phyloP scores from a whole-genome alignment of 192 early-diverging fungal genomes.

The Coemansia sp. region DNA sequence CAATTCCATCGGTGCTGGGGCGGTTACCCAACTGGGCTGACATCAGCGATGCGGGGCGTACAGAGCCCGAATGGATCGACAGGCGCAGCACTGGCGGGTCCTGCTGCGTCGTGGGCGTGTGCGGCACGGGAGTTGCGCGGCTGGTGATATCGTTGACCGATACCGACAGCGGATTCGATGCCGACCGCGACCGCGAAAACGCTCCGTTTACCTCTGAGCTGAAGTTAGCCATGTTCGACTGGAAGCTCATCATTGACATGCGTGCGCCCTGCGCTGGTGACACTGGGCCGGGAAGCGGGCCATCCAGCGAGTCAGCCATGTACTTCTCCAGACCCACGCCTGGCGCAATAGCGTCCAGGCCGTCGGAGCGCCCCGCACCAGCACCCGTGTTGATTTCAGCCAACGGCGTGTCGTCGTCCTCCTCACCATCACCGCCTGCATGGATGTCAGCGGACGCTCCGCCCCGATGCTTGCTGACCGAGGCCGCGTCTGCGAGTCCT shows the following conservation, averaged over 20 bases:
- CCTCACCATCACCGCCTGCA: constrained; percentile 7
- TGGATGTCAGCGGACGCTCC: neutral
- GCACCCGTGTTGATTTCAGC: constrained; percentile 19
- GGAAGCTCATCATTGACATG: constrained; percentile 38
- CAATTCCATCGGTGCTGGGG: constrained; percentile 30
- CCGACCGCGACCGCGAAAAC: constrained; percentile 25
- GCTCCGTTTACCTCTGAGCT: constrained; percentile 6
- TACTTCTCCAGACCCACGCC: constrained; percentile 20
- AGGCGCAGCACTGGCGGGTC: constrained; percentile 13
- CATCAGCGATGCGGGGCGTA: constrained; percentile 10
- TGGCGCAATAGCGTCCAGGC: neutral
- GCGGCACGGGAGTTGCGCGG: constrained; percentile 13
- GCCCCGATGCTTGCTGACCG: neutral
- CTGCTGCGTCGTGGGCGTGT: constrained; percentile 12
- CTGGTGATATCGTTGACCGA: constrained; percentile 10
- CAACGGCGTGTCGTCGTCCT: constrained; percentile 37
- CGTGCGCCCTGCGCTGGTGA: constrained; percentile 18
- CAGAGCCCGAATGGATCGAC: constrained; percentile 13
- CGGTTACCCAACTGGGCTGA: constrained; percentile 14
- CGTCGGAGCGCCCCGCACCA: neutral
- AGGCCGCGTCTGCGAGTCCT: neutral
- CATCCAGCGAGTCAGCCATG: constrained; percentile 8
- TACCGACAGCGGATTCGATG: constrained; percentile 30
- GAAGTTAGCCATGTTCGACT: constrained; percentile 37
- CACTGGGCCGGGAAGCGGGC: constrained; percentile 15